Base-by-base conservation (phyloP, 2,329 filamentous ascomycete genomes). In the Didymella pomorum region DNA sequence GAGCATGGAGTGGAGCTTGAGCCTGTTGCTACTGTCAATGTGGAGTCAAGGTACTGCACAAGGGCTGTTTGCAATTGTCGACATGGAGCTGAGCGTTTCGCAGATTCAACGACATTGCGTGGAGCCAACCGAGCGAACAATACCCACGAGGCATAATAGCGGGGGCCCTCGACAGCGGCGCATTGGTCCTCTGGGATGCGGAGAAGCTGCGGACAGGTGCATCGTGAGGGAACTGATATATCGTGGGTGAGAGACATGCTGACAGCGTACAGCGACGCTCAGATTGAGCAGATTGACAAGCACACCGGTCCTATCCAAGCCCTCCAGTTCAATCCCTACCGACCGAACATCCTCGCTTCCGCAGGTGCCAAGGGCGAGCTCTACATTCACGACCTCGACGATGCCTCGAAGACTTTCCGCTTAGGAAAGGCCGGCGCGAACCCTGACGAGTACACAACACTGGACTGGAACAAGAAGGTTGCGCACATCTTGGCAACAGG, bases 381-480 rank as follows among this genome's bases (percentile, higher is more conserved):
- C 39, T 99, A 92, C 79, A 90, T 99, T 67, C 96, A 95, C 82
- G 94, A 99, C 73, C 82, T 98, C 68, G 93, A 96, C 79, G 93
- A 98, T 76, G 86, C 93, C 67, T 86, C 87, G 56, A 95, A 91
- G 74, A 91, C 94, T 5, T 96, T 96, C 80, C 88, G 93, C 63
- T 83, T 99, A 29, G 95, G 95, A 60, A 96, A 91, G 65, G 86
- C 90, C 35, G 92, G 92, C 41, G 93, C 93, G 63, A 90, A 94
- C 73, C 91, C 93, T 37, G 94, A 98, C 71, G 95, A 99, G 70
- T 91, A 98, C 65, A 95, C 98, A 72, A 96, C 93, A 66, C 83
- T 99, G 60, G 94, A 97, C 68, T 99, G 96, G 96, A 99, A 99
- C 80, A 93, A 93, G 74, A 98, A 96, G 81, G 94, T 98, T 41